Evolutionary conservation across 2,329 filamentous ascomycete genomes (phyloP), one percentile per base, ranked within the genome.

Genomic region (Rhinocladiella similis): DNA sequence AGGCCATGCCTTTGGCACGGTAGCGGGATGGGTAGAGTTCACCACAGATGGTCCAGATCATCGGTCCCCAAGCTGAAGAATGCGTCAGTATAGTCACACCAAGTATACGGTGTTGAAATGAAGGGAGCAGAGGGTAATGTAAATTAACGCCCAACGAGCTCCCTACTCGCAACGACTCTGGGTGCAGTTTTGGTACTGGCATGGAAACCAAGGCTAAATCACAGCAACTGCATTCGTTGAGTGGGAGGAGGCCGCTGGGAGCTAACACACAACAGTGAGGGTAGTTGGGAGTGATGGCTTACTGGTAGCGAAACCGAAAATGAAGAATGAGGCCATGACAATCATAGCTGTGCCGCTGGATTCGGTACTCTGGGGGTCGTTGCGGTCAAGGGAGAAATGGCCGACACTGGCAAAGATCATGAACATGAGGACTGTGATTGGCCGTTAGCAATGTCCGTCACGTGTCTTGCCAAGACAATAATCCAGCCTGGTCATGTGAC

Each of bases 271-370:
- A n/a, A n/a, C 25, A 27, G 25, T 27, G 4, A 27, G 25, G 25
- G 25, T 27, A 27, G 25, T 27, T 27, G 25, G 7, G 3, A 27
- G 25, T 4, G 25, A 4, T 27, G 10, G 20, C 41, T 22, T 20
- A 20, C 18, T 43, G 3, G 83, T 86, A 57, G 91, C 91, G 73
- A 96, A 96, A 80, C 72, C 86, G 47, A 84, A 81, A 54, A 91
- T 90, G 72, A 90, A 91, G 76, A 90, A 82, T 71, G 84, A 89
- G 2, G 87, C 84, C 52, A 87, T 83, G 9, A 88, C 83, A 63
- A 91, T 89, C 81, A 90, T 86, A 58, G 86, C 80, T 5, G 84
- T 82, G 10, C 87, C 87, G 12, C 83, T 78, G 3, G 73, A 70
- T 5, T 71, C 69, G 63, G 75, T 80, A 35, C 69, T 67, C 4